Percentiles rank a stretch among this genome's conserved stretches.
Evolutionary conservation across 2,329 filamentous ascomycete genomes (phyloP).

Genomic region (Acephala macrosclerotiorum): DNA sequence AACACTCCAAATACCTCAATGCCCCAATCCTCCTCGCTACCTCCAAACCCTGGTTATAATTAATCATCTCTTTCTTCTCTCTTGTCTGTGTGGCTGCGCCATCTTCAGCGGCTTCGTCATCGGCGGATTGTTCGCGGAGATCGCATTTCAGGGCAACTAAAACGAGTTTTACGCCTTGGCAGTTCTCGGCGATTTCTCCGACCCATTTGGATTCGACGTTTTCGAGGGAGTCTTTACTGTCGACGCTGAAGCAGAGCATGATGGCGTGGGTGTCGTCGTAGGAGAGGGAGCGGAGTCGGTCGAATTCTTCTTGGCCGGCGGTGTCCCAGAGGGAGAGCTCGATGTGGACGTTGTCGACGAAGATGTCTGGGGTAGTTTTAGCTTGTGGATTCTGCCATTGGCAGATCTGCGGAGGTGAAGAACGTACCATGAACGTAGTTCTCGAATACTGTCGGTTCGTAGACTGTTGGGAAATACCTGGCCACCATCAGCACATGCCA

Average conservation of each 20-base stretch:
- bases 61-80: conserved; percentile 78
- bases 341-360: conserved; percentile 96
- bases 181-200: conserved; percentile 97
- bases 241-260: conserved; percentile 98
- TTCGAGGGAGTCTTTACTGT: conserved; percentile 94
- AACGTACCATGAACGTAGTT: conserved; percentile 94
- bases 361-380: conserved; percentile 75
- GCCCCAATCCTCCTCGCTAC: conserved; percentile 92
- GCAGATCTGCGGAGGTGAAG: not conserved
- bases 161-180: conserved; percentile 92
- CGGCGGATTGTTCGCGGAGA: conserved; percentile 75
- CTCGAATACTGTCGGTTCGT: conserved; percentile 98
- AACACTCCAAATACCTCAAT: conserved; percentile 95
- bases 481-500: conserved; percentile 29
- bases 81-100: conserved; percentile 52
- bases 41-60: conserved; percentile 89
- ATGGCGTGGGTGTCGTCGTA: conserved; percentile 98
- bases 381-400: not conserved
- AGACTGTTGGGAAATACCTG: conserved; percentile 96
- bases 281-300: conserved; percentile 90
- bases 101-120: conserved; percentile 63
- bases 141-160: conserved; percentile 97
- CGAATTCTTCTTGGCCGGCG: conserved; percentile 98
- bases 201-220: conserved; percentile 99
- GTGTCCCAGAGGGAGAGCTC: conserved; percentile 99